Percentiles rank a stretch among this genome's conserved stretches.
Evolutionary conservation across 1,284 basidiomycete genomes (phyloP).

Genomic region (Cutaneotrichosporon spelunceum): DNA sequence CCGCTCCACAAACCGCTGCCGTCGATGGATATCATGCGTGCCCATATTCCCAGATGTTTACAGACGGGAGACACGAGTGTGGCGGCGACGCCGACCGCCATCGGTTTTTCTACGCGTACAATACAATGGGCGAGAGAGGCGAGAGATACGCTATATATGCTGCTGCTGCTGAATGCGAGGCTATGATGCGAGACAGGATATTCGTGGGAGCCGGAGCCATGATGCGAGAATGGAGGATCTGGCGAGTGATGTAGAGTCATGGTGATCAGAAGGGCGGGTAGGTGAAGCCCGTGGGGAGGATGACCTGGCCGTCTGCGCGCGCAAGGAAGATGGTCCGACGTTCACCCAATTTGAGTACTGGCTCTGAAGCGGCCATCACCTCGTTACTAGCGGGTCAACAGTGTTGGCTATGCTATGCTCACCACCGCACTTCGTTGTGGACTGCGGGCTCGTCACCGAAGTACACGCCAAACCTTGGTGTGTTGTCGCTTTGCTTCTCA

Average conservation of each 20-base stretch:
- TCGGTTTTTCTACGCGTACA: not conserved
- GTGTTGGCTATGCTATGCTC: slow-evolving; percentile 47
- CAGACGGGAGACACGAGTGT: not conserved
- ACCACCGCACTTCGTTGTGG: slow-evolving; percentile 82
- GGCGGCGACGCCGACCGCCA: not conserved
- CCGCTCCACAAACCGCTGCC: not conserved
- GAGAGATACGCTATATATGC: not conserved
- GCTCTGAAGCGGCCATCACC: slow-evolving; percentile 57
- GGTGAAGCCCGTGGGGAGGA: slow-evolving; percentile 81
- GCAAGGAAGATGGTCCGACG: slow-evolving; percentile 74
- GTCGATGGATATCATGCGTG: not conserved
- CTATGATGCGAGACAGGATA: not conserved
- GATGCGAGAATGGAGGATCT: not conserved
- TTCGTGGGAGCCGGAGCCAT: not conserved
- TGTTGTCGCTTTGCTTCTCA: slow-evolving; percentile 68
- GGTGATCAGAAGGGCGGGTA: slow-evolving; percentile 58
- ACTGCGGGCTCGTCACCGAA: slow-evolving; percentile 83
- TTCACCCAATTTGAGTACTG: slow-evolving; percentile 27
- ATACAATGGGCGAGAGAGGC: not conserved
- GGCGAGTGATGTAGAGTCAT: not conserved
- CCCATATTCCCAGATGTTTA: not conserved
- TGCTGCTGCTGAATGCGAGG: not conserved
- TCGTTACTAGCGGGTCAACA: slow-evolving; percentile 45
- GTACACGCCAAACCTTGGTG: slow-evolving; percentile 58
- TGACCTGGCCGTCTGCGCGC: slow-evolving; percentile 74